phyloP scores from a whole-genome alignment of 2,329 filamentous ascomycete genomes.

The Rhynchosporium secalis region DNA sequence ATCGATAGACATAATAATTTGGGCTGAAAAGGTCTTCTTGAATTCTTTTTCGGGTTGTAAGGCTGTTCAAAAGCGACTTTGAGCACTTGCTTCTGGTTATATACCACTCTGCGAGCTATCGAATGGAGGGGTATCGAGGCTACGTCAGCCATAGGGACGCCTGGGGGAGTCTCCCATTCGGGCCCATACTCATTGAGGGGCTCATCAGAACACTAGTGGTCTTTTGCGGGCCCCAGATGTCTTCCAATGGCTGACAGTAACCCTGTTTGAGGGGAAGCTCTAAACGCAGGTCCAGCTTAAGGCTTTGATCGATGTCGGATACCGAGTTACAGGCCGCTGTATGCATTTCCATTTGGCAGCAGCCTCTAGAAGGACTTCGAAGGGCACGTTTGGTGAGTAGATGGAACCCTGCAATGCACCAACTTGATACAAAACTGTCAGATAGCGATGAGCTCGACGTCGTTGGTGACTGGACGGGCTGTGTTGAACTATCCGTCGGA shows the following conservation, averaged over 20 bases:
- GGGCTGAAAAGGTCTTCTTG: neutral
- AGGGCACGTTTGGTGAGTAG: neutral
- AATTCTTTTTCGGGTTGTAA: neutral
- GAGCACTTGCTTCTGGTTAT: neutral
- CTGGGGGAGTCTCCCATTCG: neutral
- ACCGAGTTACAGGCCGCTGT: neutral
- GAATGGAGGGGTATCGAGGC: neutral
- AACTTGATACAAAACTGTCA: neutral
- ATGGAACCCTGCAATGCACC: neutral
- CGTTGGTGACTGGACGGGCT: neutral
- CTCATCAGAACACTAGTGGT: neutral
- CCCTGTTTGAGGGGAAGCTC: neutral
- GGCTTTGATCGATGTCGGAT: neutral
- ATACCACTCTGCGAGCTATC: neutral
- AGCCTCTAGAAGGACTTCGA: neutral
- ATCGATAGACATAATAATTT: constrained; percentile 21
- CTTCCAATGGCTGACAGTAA: neutral
- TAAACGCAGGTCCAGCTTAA: neutral
- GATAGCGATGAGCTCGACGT: neutral
- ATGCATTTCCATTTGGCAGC: neutral
- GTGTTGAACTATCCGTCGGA: neutral
- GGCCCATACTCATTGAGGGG: neutral
- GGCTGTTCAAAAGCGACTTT: neutral
- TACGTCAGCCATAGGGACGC: constrained; percentile 1
- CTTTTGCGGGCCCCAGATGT: neutral